phyloP scores from a whole-genome alignment of 768 basidiomycete genomes.

The Rhodotorula diobovata region DNA sequence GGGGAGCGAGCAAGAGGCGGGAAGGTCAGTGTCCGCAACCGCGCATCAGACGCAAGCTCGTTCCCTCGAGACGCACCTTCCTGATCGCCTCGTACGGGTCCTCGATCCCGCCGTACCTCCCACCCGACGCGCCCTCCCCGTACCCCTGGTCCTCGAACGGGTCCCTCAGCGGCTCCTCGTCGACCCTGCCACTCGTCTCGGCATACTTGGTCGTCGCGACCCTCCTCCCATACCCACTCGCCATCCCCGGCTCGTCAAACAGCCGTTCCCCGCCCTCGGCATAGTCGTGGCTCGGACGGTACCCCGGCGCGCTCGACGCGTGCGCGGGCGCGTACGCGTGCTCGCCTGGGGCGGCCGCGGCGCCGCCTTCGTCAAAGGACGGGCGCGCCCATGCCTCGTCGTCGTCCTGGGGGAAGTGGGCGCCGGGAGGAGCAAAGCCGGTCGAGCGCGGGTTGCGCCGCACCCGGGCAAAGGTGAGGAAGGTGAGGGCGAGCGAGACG shows the following conservation, averaged over 20 bases:
- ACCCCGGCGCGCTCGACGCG: neutral
- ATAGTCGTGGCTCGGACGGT: conserved; percentile 20
- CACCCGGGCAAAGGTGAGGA: conserved; percentile 20
- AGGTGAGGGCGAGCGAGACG: conserved; percentile 12
- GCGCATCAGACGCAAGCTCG: neutral
- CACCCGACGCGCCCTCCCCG: neutral
- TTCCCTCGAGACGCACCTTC: conserved; percentile 12
- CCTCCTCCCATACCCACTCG: neutral
- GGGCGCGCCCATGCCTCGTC: conserved; percentile 24
- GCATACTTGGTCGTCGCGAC: neutral
- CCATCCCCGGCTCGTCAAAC: conserved; percentile 12
- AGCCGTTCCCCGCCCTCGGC: neutral
- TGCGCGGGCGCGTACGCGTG: neutral
- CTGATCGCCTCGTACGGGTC: conserved; percentile 34
- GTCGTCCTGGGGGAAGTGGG: conserved; percentile 22
- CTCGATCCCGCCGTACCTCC: neutral
- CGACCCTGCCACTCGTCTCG: neutral
- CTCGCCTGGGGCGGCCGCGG: neutral
- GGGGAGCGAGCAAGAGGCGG: no score
- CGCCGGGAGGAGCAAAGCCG: conserved; percentile 21
- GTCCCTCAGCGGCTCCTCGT: neutral
- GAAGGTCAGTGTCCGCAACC: neutral
- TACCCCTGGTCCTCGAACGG: conserved; percentile 25
- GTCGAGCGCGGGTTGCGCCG: conserved; percentile 16
- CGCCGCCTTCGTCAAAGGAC: neutral